Evolutionary conservation across 495 filamentous ascomycete species (phyloP), one percentile per base, ranked within the genome.

Genomic region (Penicillium paradoxum): DNA sequence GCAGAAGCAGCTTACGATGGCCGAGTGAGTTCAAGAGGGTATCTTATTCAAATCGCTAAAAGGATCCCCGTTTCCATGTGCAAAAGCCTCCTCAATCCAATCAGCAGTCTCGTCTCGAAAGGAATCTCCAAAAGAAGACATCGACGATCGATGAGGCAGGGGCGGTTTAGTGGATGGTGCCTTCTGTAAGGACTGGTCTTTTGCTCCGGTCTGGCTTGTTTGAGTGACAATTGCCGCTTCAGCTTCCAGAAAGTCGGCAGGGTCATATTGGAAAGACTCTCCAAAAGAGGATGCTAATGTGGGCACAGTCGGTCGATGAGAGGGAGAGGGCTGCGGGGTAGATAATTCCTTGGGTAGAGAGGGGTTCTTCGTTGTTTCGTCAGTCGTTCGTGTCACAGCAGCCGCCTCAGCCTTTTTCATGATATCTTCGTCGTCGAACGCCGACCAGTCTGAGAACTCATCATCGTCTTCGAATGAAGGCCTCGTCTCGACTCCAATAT

Each of bases 101-200:
- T 62, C 51, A 4, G 72, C 68, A 6, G 72, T 74, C 2, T 76
- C 73, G 22, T 76, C 72, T n/a, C 60, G 59, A 40, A 76, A 76
- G 8, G 73, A 76, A 15, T 70, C 64, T 15, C 42, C 48, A 9
- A 54, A 36, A 34, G 55, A 58, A 43, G 53, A 15, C 9, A 53
- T 24, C 1, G 41, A 17, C 18, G 39, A 36, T 30, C 17, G 55
- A 9, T 29, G 39, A 19, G 18, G 24, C 13, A 47, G 21, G 9
- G 19, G 48, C 30, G 46, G 46, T 9, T 46, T 37, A 8, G 36
- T 36, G 1, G 40, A 43, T 33, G 37, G 6, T 27, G 24, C 15
- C 11, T 49, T 44, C 13, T 4, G 41, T 37, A 4, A 14, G 24
- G 34, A 41, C 25, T 25, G 44, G 18, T 19, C 25, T 7, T 14